Evolutionary conservation across 495 filamentous ascomycete species (phyloP).

Genomic region (Podospora appendiculata): DNA sequence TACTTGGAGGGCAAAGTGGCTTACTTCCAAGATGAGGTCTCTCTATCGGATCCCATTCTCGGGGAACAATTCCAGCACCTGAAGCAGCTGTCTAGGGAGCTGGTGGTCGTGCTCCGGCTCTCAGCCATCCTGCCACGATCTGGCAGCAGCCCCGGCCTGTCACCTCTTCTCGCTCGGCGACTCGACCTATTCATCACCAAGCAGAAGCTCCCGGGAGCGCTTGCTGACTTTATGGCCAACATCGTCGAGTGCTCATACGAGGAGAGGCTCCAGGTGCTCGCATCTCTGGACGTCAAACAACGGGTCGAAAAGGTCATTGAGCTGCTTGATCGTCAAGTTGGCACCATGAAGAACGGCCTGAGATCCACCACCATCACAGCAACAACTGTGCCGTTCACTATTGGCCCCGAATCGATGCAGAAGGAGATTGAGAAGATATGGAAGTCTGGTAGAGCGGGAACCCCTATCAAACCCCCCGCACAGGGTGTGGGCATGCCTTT

Average conservation of each 20-base stretch:
- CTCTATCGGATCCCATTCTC: slow-evolving; percentile 21
- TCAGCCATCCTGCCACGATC: slow-evolving; percentile 64
- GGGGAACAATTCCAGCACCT: slow-evolving; percentile 68
- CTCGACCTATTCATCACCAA: slow-evolving; percentile 77
- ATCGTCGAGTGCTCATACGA: slow-evolving; percentile 77
- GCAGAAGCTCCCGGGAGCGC: slow-evolving; percentile 74
- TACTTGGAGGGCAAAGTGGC: slow-evolving; percentile 76
- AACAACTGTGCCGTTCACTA: slow-evolving; percentile 44
- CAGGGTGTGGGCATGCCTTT: slow-evolving; percentile 32
- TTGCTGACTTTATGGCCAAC: slow-evolving; percentile 97
- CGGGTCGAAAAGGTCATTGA: slow-evolving; percentile 73
- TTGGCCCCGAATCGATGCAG: slow-evolving; percentile 40
- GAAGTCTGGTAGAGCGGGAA: slow-evolving; percentile 14
- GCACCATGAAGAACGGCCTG: slow-evolving; percentile 70
- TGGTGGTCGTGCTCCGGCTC: slow-evolving; percentile 69
- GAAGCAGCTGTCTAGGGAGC: slow-evolving; percentile 74
- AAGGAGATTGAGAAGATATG: slow-evolving; percentile 31
- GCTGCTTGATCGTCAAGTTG: slow-evolving; percentile 70
- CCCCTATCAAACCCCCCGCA: slow-evolving; percentile 15
- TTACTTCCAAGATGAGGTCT: slow-evolving; percentile 51
- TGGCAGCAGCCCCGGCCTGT: slow-evolving; percentile 51
- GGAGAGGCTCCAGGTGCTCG: slow-evolving; percentile 79
- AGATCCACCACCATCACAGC: slow-evolving; percentile 67
- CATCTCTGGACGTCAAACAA: slow-evolving; percentile 66
- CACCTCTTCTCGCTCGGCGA: slow-evolving; percentile 74